Evolutionary conservation across 2,329 filamentous ascomycete species (phyloP), one percentile per base, ranked within the genome.

Genomic region (Fusarium floridanum): DNA sequence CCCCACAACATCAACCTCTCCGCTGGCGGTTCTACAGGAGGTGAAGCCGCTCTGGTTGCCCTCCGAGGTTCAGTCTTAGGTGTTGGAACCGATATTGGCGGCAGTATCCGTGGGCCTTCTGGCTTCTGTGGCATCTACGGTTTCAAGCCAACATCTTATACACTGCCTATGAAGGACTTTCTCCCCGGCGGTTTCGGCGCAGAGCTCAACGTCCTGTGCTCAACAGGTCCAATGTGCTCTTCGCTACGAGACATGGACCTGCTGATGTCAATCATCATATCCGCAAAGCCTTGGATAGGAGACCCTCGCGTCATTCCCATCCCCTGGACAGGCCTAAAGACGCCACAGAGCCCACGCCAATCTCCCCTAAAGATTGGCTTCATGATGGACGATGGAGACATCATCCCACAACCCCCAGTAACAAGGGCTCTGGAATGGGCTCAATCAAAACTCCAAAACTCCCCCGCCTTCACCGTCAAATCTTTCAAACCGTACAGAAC

Each of bases 11-110:
- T 88, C 5, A 82, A 85, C 16, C 84, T 91, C 20, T 90, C 88
- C 0, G 86, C 90, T 0, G 92, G 92, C 4, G 92, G 92, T 1
- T 89, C 87, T 2, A 89, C 88, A 0, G 92, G 92, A 9, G 92
- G 92, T 6, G 83, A 84, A 59, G 82, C 78, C 0, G 83, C 84
- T 6, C 70, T 86, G 2, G 61, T 85, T 0, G 82, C 83, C 4
- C 79, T 85, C 45, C 73, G 81, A 5, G 84, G 84, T 2, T 84
- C 83, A 1, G 71, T 83, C 1, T 56, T 85, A 1, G 84, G 83
- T 0, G 66, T 85, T 8, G 84, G 84, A 2, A 82, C 81, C 3
- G 83, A 85, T 9, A 82, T 85, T 57, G 84, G 80, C 6, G 82
- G 83, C 3, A 83, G 81, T 41, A 76, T 83, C 34, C 77, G 81